These are phyloP conservation scores for Cladophialophora immunda DNA, from an alignment of 2,329 filamentous ascomycete species.

Conservation along the genomic window DNA sequence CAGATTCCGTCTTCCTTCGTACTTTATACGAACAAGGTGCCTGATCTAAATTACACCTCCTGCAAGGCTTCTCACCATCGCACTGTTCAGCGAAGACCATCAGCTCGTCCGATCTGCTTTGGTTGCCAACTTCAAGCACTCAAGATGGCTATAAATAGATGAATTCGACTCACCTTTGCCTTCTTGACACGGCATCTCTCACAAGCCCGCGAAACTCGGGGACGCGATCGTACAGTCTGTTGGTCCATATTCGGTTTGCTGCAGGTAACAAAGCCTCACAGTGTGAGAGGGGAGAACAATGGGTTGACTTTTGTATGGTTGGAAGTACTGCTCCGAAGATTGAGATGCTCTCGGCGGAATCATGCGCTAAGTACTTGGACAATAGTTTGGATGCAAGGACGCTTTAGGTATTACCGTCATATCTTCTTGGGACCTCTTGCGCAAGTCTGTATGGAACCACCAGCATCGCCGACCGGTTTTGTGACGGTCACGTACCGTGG, in stretches of 20 bases:
- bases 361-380: neutral
- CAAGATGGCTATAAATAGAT: neutral
- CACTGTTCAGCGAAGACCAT: constrained; percentile 16
- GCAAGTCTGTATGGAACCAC: constrained; percentile 5
- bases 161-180: constrained; percentile 18
- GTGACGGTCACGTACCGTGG: neutral
- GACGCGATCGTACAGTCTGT: constrained; percentile 15
- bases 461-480: neutral
- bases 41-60: constrained; percentile 31
- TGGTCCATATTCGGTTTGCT: constrained; percentile 18
- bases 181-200: constrained; percentile 32
- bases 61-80: constrained; percentile 32
- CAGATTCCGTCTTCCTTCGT: constrained; percentile 25
- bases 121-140: neutral
- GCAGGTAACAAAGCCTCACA: neutral
- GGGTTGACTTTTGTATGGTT: neutral
- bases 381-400: neutral
- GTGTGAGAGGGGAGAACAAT: neutral
- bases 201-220: constrained; percentile 29
- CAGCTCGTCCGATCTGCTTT: neutral
- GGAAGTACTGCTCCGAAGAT: neutral
- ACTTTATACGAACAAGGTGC: constrained; percentile 31
- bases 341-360: neutral
- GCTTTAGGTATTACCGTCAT: neutral
- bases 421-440: neutral